Evolutionary conservation across 208 protist genomes (phyloP).

Genomic region (Vickermania spadyakhi): DNA sequence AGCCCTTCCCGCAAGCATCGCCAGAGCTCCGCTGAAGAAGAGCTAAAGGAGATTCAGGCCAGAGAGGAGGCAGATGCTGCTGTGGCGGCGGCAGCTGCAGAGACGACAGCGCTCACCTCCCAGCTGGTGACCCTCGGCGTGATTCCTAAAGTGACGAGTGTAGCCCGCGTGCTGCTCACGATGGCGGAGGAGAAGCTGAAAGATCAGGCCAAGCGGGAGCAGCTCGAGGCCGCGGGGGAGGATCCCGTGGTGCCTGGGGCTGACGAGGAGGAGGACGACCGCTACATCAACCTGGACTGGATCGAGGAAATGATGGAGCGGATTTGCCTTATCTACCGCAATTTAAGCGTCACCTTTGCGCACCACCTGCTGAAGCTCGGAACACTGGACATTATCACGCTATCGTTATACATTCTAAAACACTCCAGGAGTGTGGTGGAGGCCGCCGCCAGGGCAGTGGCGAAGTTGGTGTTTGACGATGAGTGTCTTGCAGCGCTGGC

Average conservation of each 20-base stretch:
- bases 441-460: constrained; percentile 44
- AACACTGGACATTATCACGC: constrained; percentile 26
- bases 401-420: constrained; percentile 23
- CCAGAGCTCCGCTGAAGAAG: neutral
- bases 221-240: neutral
- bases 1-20: neutral
- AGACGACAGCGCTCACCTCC: constrained; percentile 6
- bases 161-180: constrained; percentile 12
- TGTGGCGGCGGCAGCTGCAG: neutral
- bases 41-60: neutral
- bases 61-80: neutral
- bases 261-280: neutral
- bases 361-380: constrained; percentile 26
- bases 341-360: constrained; percentile 15
- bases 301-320: constrained; percentile 16
- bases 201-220: no score
- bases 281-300: neutral
- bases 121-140: constrained; percentile 17
- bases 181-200: neutral
- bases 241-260: neutral
- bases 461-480: constrained; percentile 57
- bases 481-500: constrained; percentile 26
- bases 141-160: constrained; percentile 11
- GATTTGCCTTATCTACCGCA: constrained; percentile 24
- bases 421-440: constrained; percentile 27